phyloP scores from a whole-genome alignment of 2,329 filamentous ascomycete species.

The Neophaeococcomyces aloes region DNA sequence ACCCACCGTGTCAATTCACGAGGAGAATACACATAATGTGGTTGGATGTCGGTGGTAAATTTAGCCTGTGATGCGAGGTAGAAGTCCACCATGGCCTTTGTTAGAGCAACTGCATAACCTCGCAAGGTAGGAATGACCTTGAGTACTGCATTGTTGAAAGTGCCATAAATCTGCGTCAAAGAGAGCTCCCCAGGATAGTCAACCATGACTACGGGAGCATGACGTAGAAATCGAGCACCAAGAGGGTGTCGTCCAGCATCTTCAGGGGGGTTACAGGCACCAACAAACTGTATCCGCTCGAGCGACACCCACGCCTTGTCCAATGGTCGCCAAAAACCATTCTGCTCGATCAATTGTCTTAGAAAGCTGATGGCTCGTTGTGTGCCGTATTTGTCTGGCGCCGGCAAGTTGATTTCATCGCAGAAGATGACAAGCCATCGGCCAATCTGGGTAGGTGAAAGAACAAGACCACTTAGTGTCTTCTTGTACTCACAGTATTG shows the following conservation, averaged over 20 bases:
- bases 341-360: slow-evolving; percentile 93
- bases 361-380: slow-evolving; percentile 96
- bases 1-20: slow-evolving; percentile 98
- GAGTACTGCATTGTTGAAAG: slow-evolving; percentile 89
- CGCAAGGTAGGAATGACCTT: slow-evolving; percentile 95
- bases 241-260: slow-evolving; percentile 93
- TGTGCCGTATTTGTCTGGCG: slow-evolving; percentile 93
- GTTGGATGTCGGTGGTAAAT: slow-evolving; percentile 94
- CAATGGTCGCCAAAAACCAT: slow-evolving; percentile 95
- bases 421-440: slow-evolving; percentile 98
- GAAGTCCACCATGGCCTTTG: slow-evolving; percentile 93
- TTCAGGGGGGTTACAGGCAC: slow-evolving; percentile 95
- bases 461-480: slow-evolving; percentile 87
- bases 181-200: slow-evolving; percentile 96
- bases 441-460: slow-evolving; percentile 92
- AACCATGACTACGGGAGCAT: slow-evolving; percentile 98
- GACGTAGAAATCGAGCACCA: slow-evolving; percentile 84
- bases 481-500: slow-evolving; percentile 99
- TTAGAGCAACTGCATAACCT: slow-evolving; percentile 87
- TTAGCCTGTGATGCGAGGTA: slow-evolving; percentile 88
- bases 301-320: slow-evolving; percentile 98
- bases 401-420: slow-evolving; percentile 97
- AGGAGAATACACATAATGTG: slow-evolving; percentile 98
- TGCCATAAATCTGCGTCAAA: slow-evolving; percentile 93
- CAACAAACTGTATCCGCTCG: slow-evolving; percentile 97